Evolutionary conservation across 2,329 filamentous ascomycete genomes (phyloP).

Genomic region (Epichloe hybrida): DNA sequence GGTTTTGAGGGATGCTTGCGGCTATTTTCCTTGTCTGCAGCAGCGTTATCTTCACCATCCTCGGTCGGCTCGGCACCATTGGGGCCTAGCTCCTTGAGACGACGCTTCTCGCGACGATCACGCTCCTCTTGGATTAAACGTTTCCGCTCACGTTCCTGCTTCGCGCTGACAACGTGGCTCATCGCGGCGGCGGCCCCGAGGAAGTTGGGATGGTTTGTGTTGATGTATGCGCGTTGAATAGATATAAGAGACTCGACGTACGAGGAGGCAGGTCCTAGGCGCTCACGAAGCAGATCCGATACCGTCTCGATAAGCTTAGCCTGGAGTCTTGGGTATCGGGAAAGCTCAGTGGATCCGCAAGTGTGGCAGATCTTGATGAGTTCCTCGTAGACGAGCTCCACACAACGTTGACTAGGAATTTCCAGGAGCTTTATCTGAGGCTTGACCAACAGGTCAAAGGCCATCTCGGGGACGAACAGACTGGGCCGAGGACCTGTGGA

Average conservation of each 20-base stretch:
- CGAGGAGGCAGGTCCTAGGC: conserved; percentile 72
- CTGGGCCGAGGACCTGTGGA: conserved; percentile 92
- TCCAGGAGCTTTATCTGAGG: conserved; percentile 97
- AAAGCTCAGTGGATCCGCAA: conserved; percentile 87
- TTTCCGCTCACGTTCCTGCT: conserved; percentile 87
- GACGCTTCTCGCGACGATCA: conserved; percentile 69
- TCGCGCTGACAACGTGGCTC: conserved; percentile 89
- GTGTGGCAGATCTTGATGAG: conserved; percentile 99
- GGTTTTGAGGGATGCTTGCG: conserved; percentile 23
- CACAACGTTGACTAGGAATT: conserved; percentile 86
- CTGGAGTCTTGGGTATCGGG: conserved; percentile 82
- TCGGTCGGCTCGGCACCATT: conserved; percentile 65
- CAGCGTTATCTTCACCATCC: conserved; percentile 41
- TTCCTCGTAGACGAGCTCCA: conserved; percentile 96
- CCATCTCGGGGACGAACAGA: conserved; percentile 92
- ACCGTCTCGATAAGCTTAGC: conserved; percentile 97
- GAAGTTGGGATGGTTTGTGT: conserved; percentile 98
- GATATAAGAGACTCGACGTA: conserved; percentile 96
- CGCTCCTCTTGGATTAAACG: conserved; percentile 68
- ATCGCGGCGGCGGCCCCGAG: conserved; percentile 92
- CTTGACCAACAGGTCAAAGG: conserved; percentile 94
- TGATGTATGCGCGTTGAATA: conserved; percentile 96
- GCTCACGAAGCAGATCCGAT: conserved; percentile 84
- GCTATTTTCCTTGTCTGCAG: conserved; percentile 36
- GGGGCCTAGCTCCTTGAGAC: conserved; percentile 70